phyloP scores from a whole-genome alignment of 1,284 basidiomycete genomes.

The Tilletia indica region DNA sequence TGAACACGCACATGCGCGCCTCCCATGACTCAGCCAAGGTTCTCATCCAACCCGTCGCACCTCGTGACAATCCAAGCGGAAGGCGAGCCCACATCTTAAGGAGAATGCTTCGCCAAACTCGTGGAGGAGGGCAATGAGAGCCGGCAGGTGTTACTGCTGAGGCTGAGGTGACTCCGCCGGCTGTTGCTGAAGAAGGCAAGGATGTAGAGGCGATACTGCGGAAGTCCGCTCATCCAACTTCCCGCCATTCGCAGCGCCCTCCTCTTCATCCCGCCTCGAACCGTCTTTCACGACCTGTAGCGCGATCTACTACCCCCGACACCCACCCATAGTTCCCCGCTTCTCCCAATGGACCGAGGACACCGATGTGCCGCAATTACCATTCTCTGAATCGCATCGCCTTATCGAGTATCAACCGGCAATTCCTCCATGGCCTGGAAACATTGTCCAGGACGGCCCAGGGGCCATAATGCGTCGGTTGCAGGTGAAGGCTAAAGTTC shows the following conservation, averaged over 20 bases:
- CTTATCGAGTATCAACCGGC: constrained; percentile 48
- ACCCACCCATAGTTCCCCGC: constrained; percentile 85
- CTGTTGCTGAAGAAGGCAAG: not conserved
- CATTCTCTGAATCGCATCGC: constrained; percentile 49
- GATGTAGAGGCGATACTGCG: constrained; percentile 4
- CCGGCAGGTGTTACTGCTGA: constrained; percentile 13
- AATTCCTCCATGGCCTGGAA: constrained; percentile 54
- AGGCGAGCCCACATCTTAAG: not conserved
- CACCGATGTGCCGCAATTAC: not conserved
- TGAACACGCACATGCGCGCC: not conserved
- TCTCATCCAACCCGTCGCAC: no score
- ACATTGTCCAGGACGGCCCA: constrained; percentile 49
- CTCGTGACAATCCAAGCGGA: not conserved
- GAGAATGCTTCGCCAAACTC: no score
- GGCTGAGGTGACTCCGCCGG: not conserved
- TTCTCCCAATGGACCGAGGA: constrained; percentile 8
- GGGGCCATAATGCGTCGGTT: constrained; percentile 41
- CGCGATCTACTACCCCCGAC: constrained; percentile 88
- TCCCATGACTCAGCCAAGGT: no score
- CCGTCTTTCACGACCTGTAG: constrained; percentile 88
- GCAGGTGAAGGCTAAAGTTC: constrained; percentile 38
- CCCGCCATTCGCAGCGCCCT: constrained; percentile 82
- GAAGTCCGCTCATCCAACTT: constrained; percentile 67
- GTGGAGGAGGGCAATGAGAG: constrained; percentile 21
- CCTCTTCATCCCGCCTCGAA: constrained; percentile 91